These are phyloP conservation scores for Ruellia speciosa DNA, from an alignment of 305 asterid species.

Conservation along the genomic window DNA sequence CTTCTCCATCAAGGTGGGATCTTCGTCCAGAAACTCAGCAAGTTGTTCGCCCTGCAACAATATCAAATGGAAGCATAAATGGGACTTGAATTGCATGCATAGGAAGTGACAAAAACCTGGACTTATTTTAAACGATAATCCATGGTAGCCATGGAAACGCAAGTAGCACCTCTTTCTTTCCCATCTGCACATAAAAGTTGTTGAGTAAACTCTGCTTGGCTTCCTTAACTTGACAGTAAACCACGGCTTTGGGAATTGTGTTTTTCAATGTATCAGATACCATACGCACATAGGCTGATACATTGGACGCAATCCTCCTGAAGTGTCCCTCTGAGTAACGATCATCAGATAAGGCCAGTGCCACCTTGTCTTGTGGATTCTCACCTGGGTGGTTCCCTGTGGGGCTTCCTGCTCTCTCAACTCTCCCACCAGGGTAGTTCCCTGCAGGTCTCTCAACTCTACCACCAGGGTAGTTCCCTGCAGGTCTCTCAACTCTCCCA, in stretches of 20 bases:
- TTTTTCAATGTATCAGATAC: conserved; percentile 63
- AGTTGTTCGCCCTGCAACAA: conserved; percentile 63
- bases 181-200: conserved; percentile 67
- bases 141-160: neutral
- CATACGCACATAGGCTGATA: conserved; percentile 71
- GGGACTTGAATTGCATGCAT: neutral
- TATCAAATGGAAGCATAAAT: conserved; percentile 6
- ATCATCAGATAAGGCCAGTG: conserved; percentile 42
- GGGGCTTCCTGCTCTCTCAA: conserved; percentile 27
- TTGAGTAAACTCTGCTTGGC: conserved; percentile 71
- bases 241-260: conserved; percentile 88
- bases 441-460: conserved; percentile 44
- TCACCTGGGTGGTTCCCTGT: conserved; percentile 30
- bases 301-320: conserved; percentile 86
- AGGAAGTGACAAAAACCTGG: too few relatives aligned
- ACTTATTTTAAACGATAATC: neutral
- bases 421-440: neutral
- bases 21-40: conserved; percentile 66
- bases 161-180: conserved; percentile 72
- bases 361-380: conserved; percentile 26
- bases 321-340: conserved; percentile 72
- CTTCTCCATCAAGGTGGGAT: conserved; percentile 85
- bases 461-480: conserved; percentile 23
- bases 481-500: conserved; percentile 47
- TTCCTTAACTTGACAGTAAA: conserved; percentile 88